Conservation (phyloP, 805 yeast genomes). For the Barnettozyma californica region DNA sequence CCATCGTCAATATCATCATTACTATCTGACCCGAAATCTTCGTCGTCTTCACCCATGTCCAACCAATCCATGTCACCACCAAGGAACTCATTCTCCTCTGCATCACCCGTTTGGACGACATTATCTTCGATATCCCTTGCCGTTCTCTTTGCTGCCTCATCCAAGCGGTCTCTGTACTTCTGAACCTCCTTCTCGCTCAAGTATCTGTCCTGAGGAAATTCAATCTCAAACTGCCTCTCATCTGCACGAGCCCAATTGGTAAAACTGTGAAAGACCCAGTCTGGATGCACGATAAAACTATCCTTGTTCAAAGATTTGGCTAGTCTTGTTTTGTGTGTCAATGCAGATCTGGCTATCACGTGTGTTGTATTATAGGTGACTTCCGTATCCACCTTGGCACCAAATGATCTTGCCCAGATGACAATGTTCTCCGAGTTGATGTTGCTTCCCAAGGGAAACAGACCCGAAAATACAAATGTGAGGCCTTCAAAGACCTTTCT, state of each 20-base stretch:
- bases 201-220: slow-evolving; percentile 43
- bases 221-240: slow-evolving; percentile 52
- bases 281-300: slow-evolving; percentile 80
- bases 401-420: slow-evolving; percentile 88
- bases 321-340: slow-evolving; percentile 78
- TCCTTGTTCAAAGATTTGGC: slow-evolving; percentile 58
- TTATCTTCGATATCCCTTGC: background rate
- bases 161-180: slow-evolving; percentile 27
- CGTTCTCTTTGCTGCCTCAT: slow-evolving; percentile 23
- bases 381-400: slow-evolving; percentile 75
- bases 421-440: slow-evolving; percentile 80
- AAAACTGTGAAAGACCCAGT: slow-evolving; percentile 87
- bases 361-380: slow-evolving; percentile 76
- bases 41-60: slow-evolving; percentile 43
- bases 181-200: slow-evolving; percentile 37
- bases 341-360: slow-evolving; percentile 74
- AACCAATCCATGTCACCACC: slow-evolving; percentile 27
- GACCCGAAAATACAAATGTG: slow-evolving; percentile 76
- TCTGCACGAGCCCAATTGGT: slow-evolving; percentile 70
- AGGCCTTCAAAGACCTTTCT: slow-evolving; percentile 58
- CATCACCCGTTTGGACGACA: background rate
- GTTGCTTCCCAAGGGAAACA: slow-evolving; percentile 79
- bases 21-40: slow-evolving; percentile 38
- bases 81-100: slow-evolving; percentile 31
- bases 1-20: slow-evolving; percentile 22